A percentile compares a stretch with the other conserved stretches of the same genome.
phyloP scores from a whole-genome alignment of 140 eudicot genomes.

The Senecio squalidus region DNA sequence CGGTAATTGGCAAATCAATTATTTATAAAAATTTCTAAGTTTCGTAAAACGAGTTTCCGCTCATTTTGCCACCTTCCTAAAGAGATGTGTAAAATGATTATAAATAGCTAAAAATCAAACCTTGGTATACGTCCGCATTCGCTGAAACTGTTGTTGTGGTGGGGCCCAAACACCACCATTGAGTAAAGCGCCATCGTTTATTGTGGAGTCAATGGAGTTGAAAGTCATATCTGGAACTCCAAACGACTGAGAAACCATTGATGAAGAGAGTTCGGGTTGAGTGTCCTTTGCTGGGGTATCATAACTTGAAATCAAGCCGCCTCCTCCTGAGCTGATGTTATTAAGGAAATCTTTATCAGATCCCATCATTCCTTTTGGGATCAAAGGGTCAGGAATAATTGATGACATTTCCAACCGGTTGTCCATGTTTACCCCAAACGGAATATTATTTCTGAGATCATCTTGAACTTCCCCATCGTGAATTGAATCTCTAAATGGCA shows the following conservation, averaged over 20 bases:
- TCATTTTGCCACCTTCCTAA: background rate
- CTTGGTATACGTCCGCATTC: slow-evolving; percentile 88
- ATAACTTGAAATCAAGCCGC: slow-evolving; percentile 45
- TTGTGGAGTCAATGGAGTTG: slow-evolving; percentile 76
- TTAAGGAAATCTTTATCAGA: slow-evolving; percentile 60
- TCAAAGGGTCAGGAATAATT: slow-evolving; percentile 59
- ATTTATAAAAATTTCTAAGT: no score
- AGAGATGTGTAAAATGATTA: background rate
- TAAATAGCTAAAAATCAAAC: slow-evolving; percentile 25
- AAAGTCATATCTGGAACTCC: slow-evolving; percentile 94
- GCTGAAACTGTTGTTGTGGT: slow-evolving; percentile 65
- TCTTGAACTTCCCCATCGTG: slow-evolving; percentile 69
- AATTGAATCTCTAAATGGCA: slow-evolving; percentile 52
- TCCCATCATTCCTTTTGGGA: slow-evolving; percentile 52
- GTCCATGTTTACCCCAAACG: slow-evolving; percentile 53
- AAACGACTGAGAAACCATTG: slow-evolving; percentile 88
- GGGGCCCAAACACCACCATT: slow-evolving; percentile 76
- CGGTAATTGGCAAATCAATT: no score
- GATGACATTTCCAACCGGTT: slow-evolving; percentile 54
- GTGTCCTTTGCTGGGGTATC: slow-evolving; percentile 58
- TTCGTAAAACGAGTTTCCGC: background rate
- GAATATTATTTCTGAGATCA: slow-evolving; percentile 42
- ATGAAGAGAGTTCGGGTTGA: slow-evolving; percentile 82
- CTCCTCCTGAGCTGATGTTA: slow-evolving; percentile 56
- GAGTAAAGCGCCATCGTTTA: slow-evolving; percentile 64